Base-by-base conservation (phyloP, 495 filamentous ascomycete genomes). In the Aspergillus sparsus region DNA sequence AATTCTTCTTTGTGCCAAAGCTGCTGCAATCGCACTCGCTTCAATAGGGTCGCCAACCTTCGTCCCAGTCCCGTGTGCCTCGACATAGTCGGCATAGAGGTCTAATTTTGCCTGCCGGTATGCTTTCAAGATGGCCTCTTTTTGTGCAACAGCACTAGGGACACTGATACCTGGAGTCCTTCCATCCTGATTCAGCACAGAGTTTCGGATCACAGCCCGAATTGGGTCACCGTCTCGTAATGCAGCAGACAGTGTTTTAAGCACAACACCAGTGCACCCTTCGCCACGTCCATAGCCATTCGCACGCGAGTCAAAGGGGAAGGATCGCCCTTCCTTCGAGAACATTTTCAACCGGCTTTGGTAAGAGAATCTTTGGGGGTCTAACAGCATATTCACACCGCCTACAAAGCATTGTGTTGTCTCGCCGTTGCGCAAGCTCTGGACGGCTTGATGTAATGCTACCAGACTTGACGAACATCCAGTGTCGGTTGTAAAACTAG, bases 121-220 rank as follows among this genome's bases (percentile, higher is more conserved):
- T 6, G 55, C 60, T 32, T 45, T 39, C 3, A 53, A 49, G 32
- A 62, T 53, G 31, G 55, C 54, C 37, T 58, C 50, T 33, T 58
- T 57, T 35, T 62, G 60, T 12, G 60, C 60, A 6, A 32, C 47
- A 21, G 50, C 10, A 50, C 49, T 54, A 0, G 60, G 60, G 13
- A 58, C 55, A 39, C 54, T 62, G 1, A 62, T 62, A 42, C 60
- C 60, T 7, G 49, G 54, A 3, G 60, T 57, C 12, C 55, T 51
- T 2, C 60, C 60, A n/a, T 57, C 55, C 21, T 62, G 60, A 42
- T 62, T 62, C 9, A 57, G 35, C 1, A 53, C 60, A n/a, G 47
- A 53, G n/a, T 53, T 62, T 31, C 77, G 75, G 53, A 90, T 85
- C 32, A 90, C 76, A 15, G 82, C 83, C 47, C 83, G 75, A 45